A percentile compares a stretch with the other conserved stretches of the same genome.
These are phyloP conservation scores for Coix lacrymajobi DNA, from an alignment of 176 grass and related monocot genomes.

Conservation along the genomic window DNA sequence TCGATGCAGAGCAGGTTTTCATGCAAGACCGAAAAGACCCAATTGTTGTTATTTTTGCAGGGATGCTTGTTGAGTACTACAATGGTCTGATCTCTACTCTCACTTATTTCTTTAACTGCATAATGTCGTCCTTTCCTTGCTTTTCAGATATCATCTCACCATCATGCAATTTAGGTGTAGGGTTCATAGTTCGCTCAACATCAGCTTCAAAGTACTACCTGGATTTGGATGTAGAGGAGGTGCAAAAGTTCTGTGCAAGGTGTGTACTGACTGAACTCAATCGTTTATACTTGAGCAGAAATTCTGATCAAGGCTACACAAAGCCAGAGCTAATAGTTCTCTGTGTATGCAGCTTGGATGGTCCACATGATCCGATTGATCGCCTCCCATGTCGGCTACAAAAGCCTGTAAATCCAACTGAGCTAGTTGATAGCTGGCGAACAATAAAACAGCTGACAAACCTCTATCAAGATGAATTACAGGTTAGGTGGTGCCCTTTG, in stretches of 20 bases:
- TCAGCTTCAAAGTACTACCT: conserved; percentile 14
- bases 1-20: not conserved
- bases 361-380: not conserved
- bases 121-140: not conserved
- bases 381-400: not conserved
- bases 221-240: not conserved
- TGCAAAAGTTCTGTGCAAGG: not conserved
- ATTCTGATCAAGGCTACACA: not conserved
- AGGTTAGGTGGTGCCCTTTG: not conserved
- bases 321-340: not conserved
- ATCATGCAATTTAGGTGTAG: not conserved
- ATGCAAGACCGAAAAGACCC: not conserved
- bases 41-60: conserved; percentile 12
- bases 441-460: conserved; percentile 15
- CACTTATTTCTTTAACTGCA: not conserved
- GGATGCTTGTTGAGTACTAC: not conserved
- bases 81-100: not conserved
- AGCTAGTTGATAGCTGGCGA: not conserved
- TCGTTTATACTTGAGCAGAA: not conserved
- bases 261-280: not conserved
- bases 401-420: not conserved
- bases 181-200: not conserved
- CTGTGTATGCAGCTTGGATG: not conserved
- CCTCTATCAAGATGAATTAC: not conserved
- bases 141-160: not conserved